Evolutionary conservation across 176 grass and related monocot genomes (phyloP).

Genomic region (Pontederia paniculata): DNA sequence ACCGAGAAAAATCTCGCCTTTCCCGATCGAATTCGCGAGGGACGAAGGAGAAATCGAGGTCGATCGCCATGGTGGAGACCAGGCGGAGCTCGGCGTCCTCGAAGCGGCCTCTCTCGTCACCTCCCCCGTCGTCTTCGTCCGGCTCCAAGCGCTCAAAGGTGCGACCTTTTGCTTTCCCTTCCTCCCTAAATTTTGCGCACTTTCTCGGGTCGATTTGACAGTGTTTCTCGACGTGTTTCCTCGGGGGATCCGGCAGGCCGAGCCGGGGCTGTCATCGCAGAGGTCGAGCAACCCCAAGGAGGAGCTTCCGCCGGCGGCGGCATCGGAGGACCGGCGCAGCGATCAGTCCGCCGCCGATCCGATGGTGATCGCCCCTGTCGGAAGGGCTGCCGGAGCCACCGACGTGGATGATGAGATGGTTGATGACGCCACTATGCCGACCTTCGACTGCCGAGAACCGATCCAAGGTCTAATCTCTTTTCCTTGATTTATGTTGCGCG

Average conservation of each 20-base stretch:
- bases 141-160: slow-evolving; percentile 75
- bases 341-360: not conserved
- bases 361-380: not conserved
- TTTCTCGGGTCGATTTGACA: not conserved
- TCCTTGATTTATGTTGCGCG: not conserved
- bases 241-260: slow-evolving; percentile 30
- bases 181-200: slow-evolving; percentile 17
- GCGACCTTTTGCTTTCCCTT: slow-evolving; percentile 22
- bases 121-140: slow-evolving; percentile 23
- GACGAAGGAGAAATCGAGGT: slow-evolving; percentile 1
- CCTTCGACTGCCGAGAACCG: not conserved
- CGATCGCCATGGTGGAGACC: slow-evolving; percentile 81
- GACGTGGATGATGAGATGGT: not conserved
- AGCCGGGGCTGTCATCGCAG: not conserved
- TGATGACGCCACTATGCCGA: not conserved
- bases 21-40: not conserved
- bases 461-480: not conserved
- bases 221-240: slow-evolving; percentile 22
- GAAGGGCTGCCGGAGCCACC: not conserved
- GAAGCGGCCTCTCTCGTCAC: slow-evolving; percentile 19
- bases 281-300: not conserved
- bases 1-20: not conserved
- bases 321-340: not conserved
- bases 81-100: slow-evolving; percentile 73
- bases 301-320: not conserved